These are phyloP conservation scores for Dendrocalamus latiflorus DNA, from an alignment of 202 grass and related monocot species.

Conservation along the genomic window DNA sequence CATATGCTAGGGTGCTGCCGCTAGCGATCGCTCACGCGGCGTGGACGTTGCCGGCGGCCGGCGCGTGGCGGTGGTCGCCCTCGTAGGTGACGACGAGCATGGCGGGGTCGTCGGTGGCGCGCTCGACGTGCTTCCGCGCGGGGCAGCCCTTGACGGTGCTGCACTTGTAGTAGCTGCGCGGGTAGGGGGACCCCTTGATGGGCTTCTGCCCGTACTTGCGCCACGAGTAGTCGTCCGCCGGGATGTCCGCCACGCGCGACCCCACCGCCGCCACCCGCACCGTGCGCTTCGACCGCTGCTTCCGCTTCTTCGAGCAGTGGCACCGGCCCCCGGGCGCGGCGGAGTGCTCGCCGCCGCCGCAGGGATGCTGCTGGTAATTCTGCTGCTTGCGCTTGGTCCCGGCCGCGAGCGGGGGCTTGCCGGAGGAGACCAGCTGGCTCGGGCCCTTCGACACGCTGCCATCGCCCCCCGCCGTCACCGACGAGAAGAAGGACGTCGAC, in stretches of 20 bases:
- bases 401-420: constrained; percentile 53
- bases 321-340: constrained; percentile 16
- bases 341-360: neutral
- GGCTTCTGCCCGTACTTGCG: constrained; percentile 95
- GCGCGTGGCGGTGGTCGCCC: constrained; percentile 56
- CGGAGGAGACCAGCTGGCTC: constrained; percentile 34
- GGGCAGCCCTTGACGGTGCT: constrained; percentile 70
- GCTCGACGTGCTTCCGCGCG: constrained; percentile 87
- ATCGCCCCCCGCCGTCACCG: constrained; percentile 46
- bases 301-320: constrained; percentile 78
- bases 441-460: constrained; percentile 72
- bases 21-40: neutral
- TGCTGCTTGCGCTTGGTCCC: constrained; percentile 56
- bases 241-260: constrained; percentile 50
- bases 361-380: too few species aligned
- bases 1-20: too few species aligned
- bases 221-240: constrained; percentile 73
- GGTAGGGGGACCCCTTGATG: constrained; percentile 92
- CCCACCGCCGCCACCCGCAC: constrained; percentile 55
- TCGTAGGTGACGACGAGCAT: constrained; percentile 86
- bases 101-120: constrained; percentile 65
- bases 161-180: constrained; percentile 85
- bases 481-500: constrained; percentile 68
- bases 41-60: neutral
- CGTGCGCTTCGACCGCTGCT: constrained; percentile 29